These are phyloP conservation scores for Venturia asperata DNA, from an alignment of 2,329 filamentous ascomycete genomes.

Conservation along the genomic window DNA sequence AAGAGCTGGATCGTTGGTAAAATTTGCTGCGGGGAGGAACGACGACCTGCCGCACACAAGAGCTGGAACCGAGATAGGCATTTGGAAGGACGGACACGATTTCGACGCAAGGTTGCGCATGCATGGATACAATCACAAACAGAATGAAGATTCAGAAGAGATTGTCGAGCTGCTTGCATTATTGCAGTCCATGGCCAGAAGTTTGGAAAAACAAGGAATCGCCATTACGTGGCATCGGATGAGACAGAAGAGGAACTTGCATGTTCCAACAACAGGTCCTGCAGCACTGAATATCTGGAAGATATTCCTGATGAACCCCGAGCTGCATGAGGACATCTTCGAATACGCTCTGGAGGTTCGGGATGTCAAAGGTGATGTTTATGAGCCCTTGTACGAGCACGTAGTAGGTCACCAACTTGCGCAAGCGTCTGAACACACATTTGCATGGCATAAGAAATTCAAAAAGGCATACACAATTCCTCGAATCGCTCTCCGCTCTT, in stretches of 20 bases:
- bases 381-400: slow-evolving; percentile 37
- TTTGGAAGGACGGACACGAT: not conserved
- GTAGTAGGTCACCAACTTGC: slow-evolving; percentile 25
- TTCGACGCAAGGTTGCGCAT: not conserved
- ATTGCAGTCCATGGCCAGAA: not conserved
- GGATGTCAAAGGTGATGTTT: slow-evolving; percentile 30
- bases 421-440: slow-evolving; percentile 21
- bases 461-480: slow-evolving; percentile 12
- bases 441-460: slow-evolving; percentile 12
- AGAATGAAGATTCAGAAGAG: not conserved
- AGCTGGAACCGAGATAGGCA: not conserved
- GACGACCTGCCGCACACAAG: not conserved
- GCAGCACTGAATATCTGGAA: slow-evolving; percentile 41
- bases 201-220: slow-evolving; percentile 3
- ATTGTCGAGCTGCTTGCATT: slow-evolving; percentile 1
- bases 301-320: slow-evolving; percentile 35
- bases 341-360: slow-evolving; percentile 38
- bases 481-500: not conserved
- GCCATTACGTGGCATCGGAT: not conserved
- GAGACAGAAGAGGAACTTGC: not conserved
- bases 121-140: not conserved
- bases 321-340: slow-evolving; percentile 33
- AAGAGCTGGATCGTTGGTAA: not conserved
- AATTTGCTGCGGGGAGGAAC: not conserved
- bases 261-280: slow-evolving; percentile 28